Evolutionary conservation across 257 asterid species (phyloP).

Genomic region (Nyctanthes arbortristis): DNA sequence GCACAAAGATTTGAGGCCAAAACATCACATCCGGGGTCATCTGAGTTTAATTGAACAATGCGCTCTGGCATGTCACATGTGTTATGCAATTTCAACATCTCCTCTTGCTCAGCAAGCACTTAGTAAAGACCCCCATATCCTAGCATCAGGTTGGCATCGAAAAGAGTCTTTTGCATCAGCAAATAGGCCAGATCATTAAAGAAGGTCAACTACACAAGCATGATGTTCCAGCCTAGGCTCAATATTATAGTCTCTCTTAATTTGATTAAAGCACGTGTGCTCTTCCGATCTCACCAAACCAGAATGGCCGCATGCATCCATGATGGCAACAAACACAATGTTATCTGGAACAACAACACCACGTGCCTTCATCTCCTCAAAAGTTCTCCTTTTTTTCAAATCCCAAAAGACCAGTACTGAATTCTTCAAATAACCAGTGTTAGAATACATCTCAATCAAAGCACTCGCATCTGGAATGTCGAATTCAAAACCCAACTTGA

Average conservation of each 20-base stretch:
- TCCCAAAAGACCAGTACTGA: conserved; percentile 54
- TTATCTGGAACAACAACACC: too few species aligned
- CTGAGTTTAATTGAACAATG: conserved; percentile 44
- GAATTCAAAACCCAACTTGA: conserved; percentile 60
- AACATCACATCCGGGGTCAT: conserved; percentile 68
- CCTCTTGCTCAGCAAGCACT: too few species aligned
- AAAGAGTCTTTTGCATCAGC: too few species aligned
- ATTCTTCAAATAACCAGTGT: conserved; percentile 55
- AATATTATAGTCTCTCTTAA: too few species aligned
- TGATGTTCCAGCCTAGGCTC: too few species aligned
- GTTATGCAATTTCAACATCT: conserved; percentile 54
- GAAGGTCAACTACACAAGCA: too few species aligned
- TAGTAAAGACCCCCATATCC: too few species aligned
- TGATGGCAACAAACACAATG: too few species aligned
- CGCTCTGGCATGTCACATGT: conserved; percentile 45
- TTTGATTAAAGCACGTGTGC: too few species aligned
- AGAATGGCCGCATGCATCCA: too few species aligned
- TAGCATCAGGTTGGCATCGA: too few species aligned
- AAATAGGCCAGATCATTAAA: too few species aligned
- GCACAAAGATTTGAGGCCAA: conserved; percentile 81
- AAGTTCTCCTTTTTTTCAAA: conserved; percentile 77
- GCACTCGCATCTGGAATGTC: conserved; percentile 60
- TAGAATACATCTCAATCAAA: conserved; percentile 82
- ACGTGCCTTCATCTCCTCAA: conserved; percentile 54
- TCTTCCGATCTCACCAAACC: conserved; percentile 74